phyloP scores from a whole-genome alignment of 1,284 basidiomycete species.

The Cutaneotrichosporon sp. region DNA sequence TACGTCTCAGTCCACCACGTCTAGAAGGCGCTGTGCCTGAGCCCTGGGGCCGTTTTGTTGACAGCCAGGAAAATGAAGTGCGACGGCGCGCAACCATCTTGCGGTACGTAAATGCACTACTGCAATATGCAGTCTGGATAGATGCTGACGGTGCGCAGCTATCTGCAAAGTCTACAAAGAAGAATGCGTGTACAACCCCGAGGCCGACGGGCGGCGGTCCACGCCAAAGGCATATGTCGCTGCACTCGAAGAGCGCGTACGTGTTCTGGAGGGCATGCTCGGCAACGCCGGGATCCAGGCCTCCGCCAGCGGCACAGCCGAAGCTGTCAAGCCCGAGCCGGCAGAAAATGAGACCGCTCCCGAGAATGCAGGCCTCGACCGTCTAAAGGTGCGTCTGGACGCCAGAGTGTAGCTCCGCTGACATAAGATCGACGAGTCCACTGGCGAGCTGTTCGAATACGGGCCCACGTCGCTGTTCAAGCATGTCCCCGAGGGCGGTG shows the following conservation, averaged over 20 bases:
- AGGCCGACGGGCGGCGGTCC: slow-evolving; percentile 19
- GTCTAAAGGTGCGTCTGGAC: slow-evolving; percentile 11
- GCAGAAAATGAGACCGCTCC: background rate
- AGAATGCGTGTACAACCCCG: slow-evolving; percentile 20
- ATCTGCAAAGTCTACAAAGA: slow-evolving; percentile 23
- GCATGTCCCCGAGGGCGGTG: slow-evolving; percentile 1
- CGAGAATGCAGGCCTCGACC: slow-evolving; percentile 5
- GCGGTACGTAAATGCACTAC: slow-evolving; percentile 13
- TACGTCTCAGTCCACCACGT: slow-evolving; percentile 3
- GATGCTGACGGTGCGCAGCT: slow-evolving; percentile 9
- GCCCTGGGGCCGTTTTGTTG: background rate
- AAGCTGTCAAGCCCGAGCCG: slow-evolving; percentile 2
- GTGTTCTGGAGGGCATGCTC: slow-evolving; percentile 16
- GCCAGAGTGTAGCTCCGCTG: background rate
- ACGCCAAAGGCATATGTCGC: slow-evolving; percentile 20
- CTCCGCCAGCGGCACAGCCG: background rate
- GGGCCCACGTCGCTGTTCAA: slow-evolving; percentile 20
- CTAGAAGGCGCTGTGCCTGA: background rate
- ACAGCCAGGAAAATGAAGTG: slow-evolving; percentile 20
- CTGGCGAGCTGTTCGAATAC: slow-evolving; percentile 17
- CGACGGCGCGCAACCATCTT: slow-evolving; percentile 18
- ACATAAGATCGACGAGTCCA: slow-evolving; percentile 18
- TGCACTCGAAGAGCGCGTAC: slow-evolving; percentile 17
- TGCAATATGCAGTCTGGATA: background rate
- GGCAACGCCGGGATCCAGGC: slow-evolving; percentile 6